Base-by-base conservation (phyloP, 2,329 filamentous ascomycete species). In the Fusarium cyanostomum region DNA sequence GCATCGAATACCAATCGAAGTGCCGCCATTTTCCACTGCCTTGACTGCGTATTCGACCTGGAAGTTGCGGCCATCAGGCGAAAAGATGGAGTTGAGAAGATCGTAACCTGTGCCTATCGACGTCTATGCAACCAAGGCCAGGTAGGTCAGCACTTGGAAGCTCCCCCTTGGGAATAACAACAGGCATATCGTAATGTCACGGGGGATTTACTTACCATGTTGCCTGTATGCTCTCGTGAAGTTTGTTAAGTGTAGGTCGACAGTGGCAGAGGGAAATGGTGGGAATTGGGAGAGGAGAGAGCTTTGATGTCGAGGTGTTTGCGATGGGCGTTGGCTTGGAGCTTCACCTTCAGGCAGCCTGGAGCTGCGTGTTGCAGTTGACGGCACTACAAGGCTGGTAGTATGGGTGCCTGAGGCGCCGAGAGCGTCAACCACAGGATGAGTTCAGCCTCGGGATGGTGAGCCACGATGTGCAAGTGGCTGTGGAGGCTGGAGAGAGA, bases 61-160 rank as follows among this genome's bases (percentile, higher is more conserved):
- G 80, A 99, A 99, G 80, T 99, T 99, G 72, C 95, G 92, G 76
- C 95, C 95, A 82, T 99, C 95, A 69, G 95, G 95, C 44, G 95
- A 98, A 86, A 98, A 99, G 84, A 98, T 96, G 75, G 95, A 98
- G 87, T 99, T 99, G 78, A 92, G 92, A 74, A 99, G 90, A 88
- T 99, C 95, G 83, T 99, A 99, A 76, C 95, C 95, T 74, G 95
- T 99, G 77, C 95, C 95, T 91, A 99, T 99, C 76, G 95, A 99
- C 75, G 95, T 99, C 95, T 99, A 71, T 49, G 13, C n/a, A 50
- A 38, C 39, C 45, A 52, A 51, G 52, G 30, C 41, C 45, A 43
- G 53, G 48, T 54, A 68, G 62, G 67, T 72, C 59, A 71, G 69
- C 54, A 66, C 52, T 53, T 50, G 51, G 46, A 58, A 68, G 68